phyloP scores from a whole-genome alignment of 2,329 filamentous ascomycete genomes.

The Trichoderma arundinaceum region DNA sequence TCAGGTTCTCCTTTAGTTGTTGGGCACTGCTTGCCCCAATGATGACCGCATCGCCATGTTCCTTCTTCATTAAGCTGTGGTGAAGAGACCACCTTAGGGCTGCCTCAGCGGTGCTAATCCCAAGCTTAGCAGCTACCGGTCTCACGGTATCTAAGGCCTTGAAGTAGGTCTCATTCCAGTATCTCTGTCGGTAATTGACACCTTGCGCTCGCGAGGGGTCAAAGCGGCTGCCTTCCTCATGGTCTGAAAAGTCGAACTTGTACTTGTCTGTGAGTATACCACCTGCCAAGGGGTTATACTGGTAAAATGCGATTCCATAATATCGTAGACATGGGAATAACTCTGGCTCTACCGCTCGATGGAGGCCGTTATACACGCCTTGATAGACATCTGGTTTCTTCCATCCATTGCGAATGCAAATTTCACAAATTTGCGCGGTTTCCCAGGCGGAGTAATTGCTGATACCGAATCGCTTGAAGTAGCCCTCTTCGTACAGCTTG shows the following conservation, averaged over 20 bases:
- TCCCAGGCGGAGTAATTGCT: slow-evolving; percentile 79
- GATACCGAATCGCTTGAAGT: slow-evolving; percentile 73
- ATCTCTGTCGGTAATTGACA: slow-evolving; percentile 23
- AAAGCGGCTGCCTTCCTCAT: slow-evolving; percentile 30
- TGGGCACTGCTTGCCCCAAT: slow-evolving; percentile 28
- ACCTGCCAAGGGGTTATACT: slow-evolving; percentile 75
- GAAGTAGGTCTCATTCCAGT: slow-evolving; percentile 32
- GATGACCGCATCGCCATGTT: slow-evolving; percentile 27
- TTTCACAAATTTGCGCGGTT: slow-evolving; percentile 74
- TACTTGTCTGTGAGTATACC: slow-evolving; percentile 70
- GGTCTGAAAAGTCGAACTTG: slow-evolving; percentile 35
- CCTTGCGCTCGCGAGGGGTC: slow-evolving; percentile 26
- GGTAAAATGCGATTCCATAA: slow-evolving; percentile 71
- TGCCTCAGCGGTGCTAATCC: slow-evolving; percentile 26
- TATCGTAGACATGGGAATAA: slow-evolving; percentile 68
- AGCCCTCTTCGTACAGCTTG: slow-evolving; percentile 71
- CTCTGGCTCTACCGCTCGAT: slow-evolving; percentile 67
- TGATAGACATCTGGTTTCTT: slow-evolving; percentile 75
- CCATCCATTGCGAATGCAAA: slow-evolving; percentile 71
- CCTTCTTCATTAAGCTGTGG: slow-evolving; percentile 24
- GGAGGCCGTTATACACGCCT: slow-evolving; percentile 64
- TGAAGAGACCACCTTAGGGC: slow-evolving; percentile 29
- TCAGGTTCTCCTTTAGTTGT: slow-evolving; percentile 28
- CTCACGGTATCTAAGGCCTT: slow-evolving; percentile 27
- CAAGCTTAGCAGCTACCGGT: slow-evolving; percentile 23